Base-by-base conservation (phyloP, 1,139 yeast species). In the Geotrichum citri-aurantii region DNA sequence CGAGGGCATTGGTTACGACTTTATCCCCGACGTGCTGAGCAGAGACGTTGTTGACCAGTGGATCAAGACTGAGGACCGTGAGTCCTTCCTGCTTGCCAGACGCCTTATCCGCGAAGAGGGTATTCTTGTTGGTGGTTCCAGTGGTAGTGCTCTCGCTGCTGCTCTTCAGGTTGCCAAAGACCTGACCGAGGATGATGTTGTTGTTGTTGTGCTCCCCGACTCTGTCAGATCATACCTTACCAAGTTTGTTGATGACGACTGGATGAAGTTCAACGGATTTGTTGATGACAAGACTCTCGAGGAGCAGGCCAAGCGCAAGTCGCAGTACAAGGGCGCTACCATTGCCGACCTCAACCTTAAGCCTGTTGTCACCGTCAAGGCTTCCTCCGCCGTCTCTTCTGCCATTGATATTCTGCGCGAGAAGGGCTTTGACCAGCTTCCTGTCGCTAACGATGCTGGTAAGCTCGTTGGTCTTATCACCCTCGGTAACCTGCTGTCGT, bases 1-100 rank as follows among this genome's bases (percentile, higher is more conserved):
- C 54, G 96, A 89, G 76, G 96, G 96, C 73, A 89, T 89, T 68
- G 96, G 96, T 65, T 89, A 89, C 72, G 96, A 89, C 74, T 89
- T 89, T 70, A 79, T 89, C 63, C 96, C 96, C 54, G 88, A 88
- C 58, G 96, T 87, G 27, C 80, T 89, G 69, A 78, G 85, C 70
- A 81, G 95, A 74, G 69, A 75, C 27, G 73, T 76, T 60, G 86
- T 89, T 49, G 95, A 89, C 72, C 75, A 79, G 62, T 89, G 96
- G 96, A 80, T 86, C 77, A 89, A 89, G 79, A 88, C 95, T 55
- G 92, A 86, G 65, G 96, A 89, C 71, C 80, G 85, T 62, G 92
- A 86, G 64, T 83, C 95, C 42, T 89, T 89, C 77, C 79, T 83
- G 63, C 82, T 86, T 66, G 93, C 96, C 47, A 81, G 96, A 77